These are phyloP conservation scores for Lomentospora prolificans DNA, from an alignment of 2,329 filamentous ascomycete species.

Conservation along the genomic window DNA sequence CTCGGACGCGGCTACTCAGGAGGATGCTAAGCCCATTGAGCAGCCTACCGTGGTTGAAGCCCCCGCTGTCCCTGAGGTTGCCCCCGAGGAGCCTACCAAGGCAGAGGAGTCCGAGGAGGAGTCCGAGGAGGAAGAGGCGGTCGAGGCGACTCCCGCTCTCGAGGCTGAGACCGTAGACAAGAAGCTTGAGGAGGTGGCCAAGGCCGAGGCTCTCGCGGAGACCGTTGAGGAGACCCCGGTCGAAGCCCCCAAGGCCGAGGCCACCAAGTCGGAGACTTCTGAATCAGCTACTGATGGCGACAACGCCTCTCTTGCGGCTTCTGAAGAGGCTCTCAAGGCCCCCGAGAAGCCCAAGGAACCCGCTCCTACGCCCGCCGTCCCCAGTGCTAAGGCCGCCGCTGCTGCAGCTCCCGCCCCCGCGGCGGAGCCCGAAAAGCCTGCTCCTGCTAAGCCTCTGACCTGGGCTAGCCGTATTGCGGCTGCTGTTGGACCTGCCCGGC, in stretches of 20 bases:
- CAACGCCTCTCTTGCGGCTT: slow-evolving; percentile 40
- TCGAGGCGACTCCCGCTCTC: slow-evolving; percentile 20
- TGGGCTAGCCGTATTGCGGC: slow-evolving; percentile 65
- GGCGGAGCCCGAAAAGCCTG: slow-evolving; percentile 34
- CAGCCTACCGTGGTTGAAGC: slow-evolving; percentile 36
- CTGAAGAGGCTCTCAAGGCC: slow-evolving; percentile 46
- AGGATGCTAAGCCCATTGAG: slow-evolving; percentile 21
- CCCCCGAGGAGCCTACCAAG: slow-evolving; percentile 25
- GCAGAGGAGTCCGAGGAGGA: slow-evolving; percentile 21
- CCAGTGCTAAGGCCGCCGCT: slow-evolving; percentile 25
- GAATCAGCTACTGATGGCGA: slow-evolving; percentile 31
- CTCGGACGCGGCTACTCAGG: slow-evolving; percentile 23
- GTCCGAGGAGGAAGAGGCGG: slow-evolving; percentile 15
- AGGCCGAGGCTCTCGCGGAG: slow-evolving; percentile 23
- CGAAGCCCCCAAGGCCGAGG: slow-evolving; percentile 22
- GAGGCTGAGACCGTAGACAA: slow-evolving; percentile 54
- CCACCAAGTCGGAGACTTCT: slow-evolving; percentile 26
- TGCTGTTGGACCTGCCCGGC: slow-evolving; percentile 43
- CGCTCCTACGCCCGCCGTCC: slow-evolving; percentile 42
- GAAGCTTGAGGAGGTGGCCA: slow-evolving; percentile 59
- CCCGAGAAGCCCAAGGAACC: slow-evolving; percentile 59
- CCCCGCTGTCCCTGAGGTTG: slow-evolving; percentile 14
- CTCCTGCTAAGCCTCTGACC: slow-evolving; percentile 53
- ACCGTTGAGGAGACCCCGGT: slow-evolving; percentile 20
- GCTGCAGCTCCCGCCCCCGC: slow-evolving; percentile 40